Evolutionary conservation across 495 filamentous ascomycete genomes (phyloP).

Genomic region (Aspergillus funiculosus): DNA sequence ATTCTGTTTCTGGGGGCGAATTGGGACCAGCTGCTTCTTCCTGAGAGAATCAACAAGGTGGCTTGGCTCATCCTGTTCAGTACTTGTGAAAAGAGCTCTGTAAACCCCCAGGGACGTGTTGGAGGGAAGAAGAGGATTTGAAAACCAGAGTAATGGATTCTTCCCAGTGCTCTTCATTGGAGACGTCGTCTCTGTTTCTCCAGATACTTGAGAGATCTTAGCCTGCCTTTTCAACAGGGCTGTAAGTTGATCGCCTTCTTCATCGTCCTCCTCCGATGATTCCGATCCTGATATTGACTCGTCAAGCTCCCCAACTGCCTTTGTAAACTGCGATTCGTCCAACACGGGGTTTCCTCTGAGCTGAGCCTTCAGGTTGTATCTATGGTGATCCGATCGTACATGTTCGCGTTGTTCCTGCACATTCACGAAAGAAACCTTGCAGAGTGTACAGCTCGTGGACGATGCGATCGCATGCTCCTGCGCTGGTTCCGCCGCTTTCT

Average conservation of each 20-base stretch:
- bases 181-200: slow-evolving; percentile 44
- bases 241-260: slow-evolving; percentile 53
- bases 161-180: slow-evolving; percentile 57
- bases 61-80: slow-evolving; percentile 59
- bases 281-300: slow-evolving; percentile 88
- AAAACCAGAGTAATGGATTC: slow-evolving; percentile 80
- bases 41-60: slow-evolving; percentile 60
- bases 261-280: slow-evolving; percentile 52
- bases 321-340: slow-evolving; percentile 74
- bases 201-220: slow-evolving; percentile 51
- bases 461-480: slow-evolving; percentile 47
- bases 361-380: slow-evolving; percentile 91
- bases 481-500: slow-evolving; percentile 25
- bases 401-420: slow-evolving; percentile 82
- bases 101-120: slow-evolving; percentile 83
- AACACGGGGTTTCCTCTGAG: slow-evolving; percentile 62
- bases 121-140: slow-evolving; percentile 62
- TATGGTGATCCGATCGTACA: slow-evolving; percentile 84
- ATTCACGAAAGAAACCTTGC: slow-evolving; percentile 59
- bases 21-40: slow-evolving; percentile 67
- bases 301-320: slow-evolving; percentile 72
- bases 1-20: slow-evolving; percentile 43
- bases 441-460: slow-evolving; percentile 77
- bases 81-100: slow-evolving; percentile 67
- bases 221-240: slow-evolving; percentile 79